phyloP scores from a whole-genome alignment of 2,329 filamentous ascomycete genomes.

The Diaporthe velutina region DNA sequence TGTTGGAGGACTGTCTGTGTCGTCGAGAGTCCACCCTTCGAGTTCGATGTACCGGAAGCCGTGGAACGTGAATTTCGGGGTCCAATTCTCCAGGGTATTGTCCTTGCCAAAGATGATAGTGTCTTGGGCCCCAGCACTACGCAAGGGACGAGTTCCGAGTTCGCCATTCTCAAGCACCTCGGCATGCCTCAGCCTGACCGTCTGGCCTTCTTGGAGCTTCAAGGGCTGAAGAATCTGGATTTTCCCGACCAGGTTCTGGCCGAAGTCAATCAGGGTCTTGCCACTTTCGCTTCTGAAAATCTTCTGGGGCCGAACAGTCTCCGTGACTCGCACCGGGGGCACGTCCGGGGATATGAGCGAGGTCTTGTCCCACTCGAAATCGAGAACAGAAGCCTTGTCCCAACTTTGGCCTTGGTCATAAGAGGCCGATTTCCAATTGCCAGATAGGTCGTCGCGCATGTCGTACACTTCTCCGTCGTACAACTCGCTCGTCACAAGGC shows the following conservation, averaged over 20 bases:
- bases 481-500: slow-evolving; percentile 41
- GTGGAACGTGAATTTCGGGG: slow-evolving; percentile 65
- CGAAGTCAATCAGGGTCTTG: slow-evolving; percentile 67
- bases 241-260: slow-evolving; percentile 69
- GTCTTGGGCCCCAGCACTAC: slow-evolving; percentile 57
- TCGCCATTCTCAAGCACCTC: slow-evolving; percentile 67
- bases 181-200: slow-evolving; percentile 62
- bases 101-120: slow-evolving; percentile 46
- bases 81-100: slow-evolving; percentile 46
- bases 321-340: slow-evolving; percentile 48
- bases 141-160: slow-evolving; percentile 56
- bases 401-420: background rate
- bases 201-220: slow-evolving; percentile 51
- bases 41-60: slow-evolving; percentile 66
- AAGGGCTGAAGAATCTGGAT: slow-evolving; percentile 53
- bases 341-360: slow-evolving; percentile 48
- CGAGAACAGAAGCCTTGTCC: slow-evolving; percentile 38
- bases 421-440: slow-evolving; percentile 32
- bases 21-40: slow-evolving; percentile 54
- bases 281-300: slow-evolving; percentile 46
- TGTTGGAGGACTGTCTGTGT: slow-evolving; percentile 1
- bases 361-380: slow-evolving; percentile 37
- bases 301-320: slow-evolving; percentile 40
- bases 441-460: slow-evolving; percentile 42
- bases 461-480: slow-evolving; percentile 51